Evolutionary conservation across 495 filamentous ascomycete species (phyloP).

Genomic region (Chaetomium tenue): DNA sequence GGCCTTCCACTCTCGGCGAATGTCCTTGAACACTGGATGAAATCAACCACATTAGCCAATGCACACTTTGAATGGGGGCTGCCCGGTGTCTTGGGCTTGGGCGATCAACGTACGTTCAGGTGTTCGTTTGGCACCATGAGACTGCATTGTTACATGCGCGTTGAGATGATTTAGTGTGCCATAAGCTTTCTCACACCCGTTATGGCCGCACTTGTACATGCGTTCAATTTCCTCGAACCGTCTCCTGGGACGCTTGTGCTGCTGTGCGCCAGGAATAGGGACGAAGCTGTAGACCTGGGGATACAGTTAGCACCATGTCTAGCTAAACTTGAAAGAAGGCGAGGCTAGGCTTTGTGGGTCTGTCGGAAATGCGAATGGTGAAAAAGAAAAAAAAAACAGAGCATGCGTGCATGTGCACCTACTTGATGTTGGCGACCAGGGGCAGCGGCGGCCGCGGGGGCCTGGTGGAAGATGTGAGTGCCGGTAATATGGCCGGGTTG

Average conservation of each 20-base stretch:
- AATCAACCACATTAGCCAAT: slow-evolving; percentile 14
- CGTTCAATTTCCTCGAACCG: slow-evolving; percentile 98
- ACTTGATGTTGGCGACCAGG: slow-evolving; percentile 70
- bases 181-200: slow-evolving; percentile 97
- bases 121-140: slow-evolving; percentile 85
- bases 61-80: too few species aligned
- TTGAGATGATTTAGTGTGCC: slow-evolving; percentile 96
- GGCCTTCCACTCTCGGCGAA: slow-evolving; percentile 97
- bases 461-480: slow-evolving; percentile 52
- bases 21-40: slow-evolving; percentile 91
- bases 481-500: slow-evolving; percentile 57
- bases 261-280: slow-evolving; percentile 93
- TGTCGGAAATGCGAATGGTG: background rate
- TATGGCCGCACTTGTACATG: slow-evolving; percentile 99
- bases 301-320: slow-evolving; percentile 1
- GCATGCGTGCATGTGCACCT: slow-evolving; percentile 37
- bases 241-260: slow-evolving; percentile 92
- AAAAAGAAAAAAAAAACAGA: background rate
- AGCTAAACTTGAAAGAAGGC: background rate
- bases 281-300: slow-evolving; percentile 94
- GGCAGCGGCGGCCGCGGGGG: slow-evolving; percentile 52
- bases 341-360: background rate
- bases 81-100: background rate
- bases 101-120: slow-evolving; percentile 77
- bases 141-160: slow-evolving; percentile 97